Base-by-base conservation (phyloP, 306 rosid species). In the Canavalia gladiata region DNA sequence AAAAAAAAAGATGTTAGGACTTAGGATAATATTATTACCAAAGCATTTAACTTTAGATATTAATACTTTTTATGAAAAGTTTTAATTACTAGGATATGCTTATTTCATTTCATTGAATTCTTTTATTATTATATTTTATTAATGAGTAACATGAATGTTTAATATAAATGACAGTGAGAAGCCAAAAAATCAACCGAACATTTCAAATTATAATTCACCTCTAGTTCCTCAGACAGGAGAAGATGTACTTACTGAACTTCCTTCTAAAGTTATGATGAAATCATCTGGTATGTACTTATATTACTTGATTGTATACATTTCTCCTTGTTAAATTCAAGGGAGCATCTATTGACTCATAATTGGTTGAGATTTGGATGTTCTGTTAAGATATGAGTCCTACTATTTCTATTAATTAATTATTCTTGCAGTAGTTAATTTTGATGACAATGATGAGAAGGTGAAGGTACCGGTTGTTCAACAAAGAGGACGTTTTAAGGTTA, bases 401-500 rank as follows among this genome's bases (percentile, higher is more conserved):
- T 68, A 31, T 68, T 80, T 63, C 46, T 7, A 41, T 47, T 78
- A 84, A 30, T 63, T 29, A 41, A 62, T 72, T 65, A 54, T 81
- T 86, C 10, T 75, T 72, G 66, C 75, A 47, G 87, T 89, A 85
- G 87, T 78, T 57, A 88, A 57, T 68, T 82, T 82, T 72, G 97
- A 91, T 65, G 97, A 95, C 59, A 60, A 82, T 70, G 99, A 91
- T 85, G 97, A 95, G 78, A 93, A 91, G 77, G 80, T 90, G 59
- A 95, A 93, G 90, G 82, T 87, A 86, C 98, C 94, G 5, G 93
- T 95, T 79, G 97, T 95, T 84, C 96, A 93, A 72, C 98, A 93
- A 84, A 91, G 84, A 87, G 99, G 99, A 54, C 98, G 99, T 28
- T 95, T 95, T 84, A 95, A 93, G 88, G 97, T 95, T 78, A 95